Evolutionary conservation across 164 flowering plant genomes (phyloP), one percentile per base, ranked within the genome.

Genomic region (Magnolia sinica): DNA sequence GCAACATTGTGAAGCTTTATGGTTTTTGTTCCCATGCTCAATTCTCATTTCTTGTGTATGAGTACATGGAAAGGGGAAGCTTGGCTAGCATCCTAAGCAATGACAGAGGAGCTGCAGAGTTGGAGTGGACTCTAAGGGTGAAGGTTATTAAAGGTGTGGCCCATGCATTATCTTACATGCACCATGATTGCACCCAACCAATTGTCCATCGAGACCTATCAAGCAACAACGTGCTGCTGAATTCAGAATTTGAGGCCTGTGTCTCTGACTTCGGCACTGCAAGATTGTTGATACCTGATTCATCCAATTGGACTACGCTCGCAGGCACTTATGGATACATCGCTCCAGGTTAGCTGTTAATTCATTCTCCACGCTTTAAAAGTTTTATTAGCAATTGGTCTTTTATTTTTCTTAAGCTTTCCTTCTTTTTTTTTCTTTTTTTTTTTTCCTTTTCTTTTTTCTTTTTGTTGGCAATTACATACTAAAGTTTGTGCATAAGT

Each of bases 221-320:
- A 1, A 76, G 76, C 23, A 79, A 58, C 61, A 79, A 79, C 10
- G 19, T 76, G 37, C 59, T 79, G 58, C 11, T 76, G 55, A 20
- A 76, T 69, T 24, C 70, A 3, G 55, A 67, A 31, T 73, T 61
- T 24, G 74, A 80, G 37, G 76, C 79, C 68, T 52, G 73, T 63
- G 64, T 76, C 16, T 73, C 82, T 18, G 82, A 80, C 67, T 80
- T 80, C 9, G 79, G 82, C 31, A 79, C 37, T 7, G 76, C 82
- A 2, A 76, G 70, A 20, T 23, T 76, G 16, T 22, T 79, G 16
- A 73, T 67, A 8, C 76, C 73, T 0, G 79, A 76, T 72, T 55
- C 63, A 2, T 79, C 79, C 16, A 58, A 67, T 23, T 76, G 73
- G 76, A 72, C 79, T 9, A 8, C 29, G 5, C 31, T 68, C 58